Evolutionary conservation across 164 flowering plant genomes (phyloP).

Genomic region (Brasenia schreberi): DNA sequence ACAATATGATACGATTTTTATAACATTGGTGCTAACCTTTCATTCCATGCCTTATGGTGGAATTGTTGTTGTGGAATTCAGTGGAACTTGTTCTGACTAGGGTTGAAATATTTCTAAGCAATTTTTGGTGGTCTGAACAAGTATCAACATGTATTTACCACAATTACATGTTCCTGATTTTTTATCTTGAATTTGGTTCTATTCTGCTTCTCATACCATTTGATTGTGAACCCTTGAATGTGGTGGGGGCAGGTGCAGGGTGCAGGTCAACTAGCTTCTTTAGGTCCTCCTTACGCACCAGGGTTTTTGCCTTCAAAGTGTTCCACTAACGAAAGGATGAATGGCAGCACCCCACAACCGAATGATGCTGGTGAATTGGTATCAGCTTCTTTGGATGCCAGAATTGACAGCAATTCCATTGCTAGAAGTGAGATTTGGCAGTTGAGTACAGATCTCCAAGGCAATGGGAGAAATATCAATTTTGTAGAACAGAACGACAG

Average conservation of each 20-base stretch:
- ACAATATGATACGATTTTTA: too few species aligned
- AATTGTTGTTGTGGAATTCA: too few species aligned
- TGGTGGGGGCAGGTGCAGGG: not conserved
- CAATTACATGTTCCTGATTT: too few species aligned
- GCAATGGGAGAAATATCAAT: constrained; percentile 15
- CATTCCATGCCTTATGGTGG: too few species aligned
- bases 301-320: constrained; percentile 1
- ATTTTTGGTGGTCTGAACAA: too few species aligned
- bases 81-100: too few species aligned
- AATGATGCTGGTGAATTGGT: constrained; percentile 16
- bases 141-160: too few species aligned
- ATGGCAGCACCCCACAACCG: constrained; percentile 16
- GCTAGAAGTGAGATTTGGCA: constrained; percentile 25
- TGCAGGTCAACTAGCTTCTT: not conserved
- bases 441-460: constrained; percentile 15
- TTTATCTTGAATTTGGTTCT: too few species aligned
- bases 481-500: constrained; percentile 20
- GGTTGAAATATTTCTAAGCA: too few species aligned
- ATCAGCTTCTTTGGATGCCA: constrained; percentile 18
- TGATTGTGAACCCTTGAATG: too few species aligned
- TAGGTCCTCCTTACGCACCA: not conserved
- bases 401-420: constrained; percentile 17
- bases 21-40: too few species aligned
- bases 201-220: too few species aligned
- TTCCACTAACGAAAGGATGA: constrained; percentile 23